phyloP scores from a whole-genome alignment of 257 asterid genomes.

The Parsonsia alboflavescens region DNA sequence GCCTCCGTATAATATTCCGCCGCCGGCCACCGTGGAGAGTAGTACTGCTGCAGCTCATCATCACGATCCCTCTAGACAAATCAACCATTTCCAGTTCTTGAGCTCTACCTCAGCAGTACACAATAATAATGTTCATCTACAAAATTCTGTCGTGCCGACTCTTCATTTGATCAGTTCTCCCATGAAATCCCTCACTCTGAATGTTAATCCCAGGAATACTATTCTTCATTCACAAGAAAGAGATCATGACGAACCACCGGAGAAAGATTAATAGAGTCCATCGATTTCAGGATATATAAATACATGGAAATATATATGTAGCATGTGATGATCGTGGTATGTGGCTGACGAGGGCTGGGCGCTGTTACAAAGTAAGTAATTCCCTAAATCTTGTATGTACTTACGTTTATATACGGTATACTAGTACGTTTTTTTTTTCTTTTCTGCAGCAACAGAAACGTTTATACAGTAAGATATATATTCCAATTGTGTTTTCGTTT shows the following conservation, averaged over 20 bases:
- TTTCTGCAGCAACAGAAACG: not conserved
- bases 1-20: slow-evolving; percentile 26
- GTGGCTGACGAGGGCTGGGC: not conserved
- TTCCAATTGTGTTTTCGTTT: not conserved
- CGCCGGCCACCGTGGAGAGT: slow-evolving; percentile 22
- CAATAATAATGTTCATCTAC: slow-evolving; percentile 10
- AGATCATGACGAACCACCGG: not conserved
- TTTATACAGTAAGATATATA: not conserved
- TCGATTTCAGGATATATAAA: too few species aligned
- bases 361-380: not conserved
- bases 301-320: too few species aligned
- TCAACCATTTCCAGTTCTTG: slow-evolving; percentile 31
- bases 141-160: slow-evolving; percentile 37
- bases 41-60: not conserved
- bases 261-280: slow-evolving; percentile 5
- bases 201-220: slow-evolving; percentile 15
- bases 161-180: slow-evolving; percentile 44
- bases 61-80: slow-evolving; percentile 27
- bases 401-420: not conserved
- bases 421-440: not conserved
- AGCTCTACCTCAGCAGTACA: slow-evolving; percentile 16
- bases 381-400: not conserved
- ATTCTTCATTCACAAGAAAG: slow-evolving; percentile 17
- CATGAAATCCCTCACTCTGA: slow-evolving; percentile 22
- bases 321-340: not conserved